Evolutionary conservation across 2,329 filamentous ascomycete genomes (phyloP).

Genomic region (Diplodia seriata): DNA sequence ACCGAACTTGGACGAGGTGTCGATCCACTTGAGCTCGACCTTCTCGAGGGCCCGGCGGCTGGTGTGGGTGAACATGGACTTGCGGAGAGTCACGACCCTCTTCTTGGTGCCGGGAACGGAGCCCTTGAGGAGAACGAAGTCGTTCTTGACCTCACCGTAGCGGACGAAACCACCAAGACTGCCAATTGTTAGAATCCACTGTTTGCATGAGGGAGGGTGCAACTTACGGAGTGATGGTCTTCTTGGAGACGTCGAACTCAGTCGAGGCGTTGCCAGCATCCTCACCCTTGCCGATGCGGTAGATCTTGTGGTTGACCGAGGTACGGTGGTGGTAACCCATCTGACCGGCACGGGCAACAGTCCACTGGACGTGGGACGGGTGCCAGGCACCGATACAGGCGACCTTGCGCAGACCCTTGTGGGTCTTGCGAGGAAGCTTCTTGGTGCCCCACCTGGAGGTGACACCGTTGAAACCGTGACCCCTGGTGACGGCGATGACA

Average conservation of each 20-base stretch:
- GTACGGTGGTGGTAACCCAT: conserved; percentile 99
- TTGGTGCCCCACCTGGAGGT: conserved; percentile 99
- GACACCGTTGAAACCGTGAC: conserved; percentile 98
- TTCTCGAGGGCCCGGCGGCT: conserved; percentile 96
- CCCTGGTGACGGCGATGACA: conserved; percentile 99
- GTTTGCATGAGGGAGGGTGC: background rate
- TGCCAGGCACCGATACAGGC: conserved; percentile 99
- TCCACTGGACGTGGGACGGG: conserved; percentile 99
- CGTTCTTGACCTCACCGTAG: conserved; percentile 99
- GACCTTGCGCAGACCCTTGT: conserved; percentile 99
- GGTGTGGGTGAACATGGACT: conserved; percentile 98
- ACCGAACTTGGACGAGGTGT: conserved; percentile 99
- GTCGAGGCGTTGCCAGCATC: conserved; percentile 94
- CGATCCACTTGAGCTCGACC: conserved; percentile 99
- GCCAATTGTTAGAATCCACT: conserved; percentile 49
- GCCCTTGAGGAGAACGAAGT: conserved; percentile 98
- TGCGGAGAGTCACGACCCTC: conserved; percentile 97
- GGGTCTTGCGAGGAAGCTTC: conserved; percentile 99
- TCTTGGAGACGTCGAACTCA: conserved; percentile 97
- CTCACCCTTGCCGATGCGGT: conserved; percentile 93
- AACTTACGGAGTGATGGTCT: conserved; percentile 98
- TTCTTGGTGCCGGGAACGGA: conserved; percentile 98
- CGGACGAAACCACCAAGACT: conserved; percentile 99
- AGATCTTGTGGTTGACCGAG: conserved; percentile 99
- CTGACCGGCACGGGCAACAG: conserved; percentile 99